Conservation (phyloP, 768 basidiomycete genomes). For the Harrya chromipes region DNA sequence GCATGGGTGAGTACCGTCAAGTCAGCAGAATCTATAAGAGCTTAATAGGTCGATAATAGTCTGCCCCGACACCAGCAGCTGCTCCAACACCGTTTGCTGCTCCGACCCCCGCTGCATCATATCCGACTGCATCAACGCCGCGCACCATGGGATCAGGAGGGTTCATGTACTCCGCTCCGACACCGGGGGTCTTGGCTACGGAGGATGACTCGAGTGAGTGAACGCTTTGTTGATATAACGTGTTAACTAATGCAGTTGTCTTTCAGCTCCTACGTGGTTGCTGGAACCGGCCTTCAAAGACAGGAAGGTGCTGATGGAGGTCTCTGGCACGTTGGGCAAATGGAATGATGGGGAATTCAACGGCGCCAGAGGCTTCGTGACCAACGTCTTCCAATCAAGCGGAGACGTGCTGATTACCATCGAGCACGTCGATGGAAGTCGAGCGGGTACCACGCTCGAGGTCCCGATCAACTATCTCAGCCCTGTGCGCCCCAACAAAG, state of each 20-base stretch:
- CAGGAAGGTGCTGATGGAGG: slow-evolving; percentile 31
- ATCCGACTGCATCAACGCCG: slow-evolving; percentile 33
- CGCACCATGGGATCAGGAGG: slow-evolving; percentile 24
- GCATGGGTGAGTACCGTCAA: slow-evolving; percentile 31
- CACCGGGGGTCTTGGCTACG: slow-evolving; percentile 25
- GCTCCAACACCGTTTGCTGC: slow-evolving; percentile 39
- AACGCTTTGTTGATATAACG: slow-evolving; percentile 1
- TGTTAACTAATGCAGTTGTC: slow-evolving; percentile 16
- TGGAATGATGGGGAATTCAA: slow-evolving; percentile 32
- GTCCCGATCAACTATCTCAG: slow-evolving; percentile 41
- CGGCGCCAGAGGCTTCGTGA: slow-evolving; percentile 28
- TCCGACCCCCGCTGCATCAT: slow-evolving; percentile 29
- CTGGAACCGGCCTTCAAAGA: slow-evolving; percentile 25
- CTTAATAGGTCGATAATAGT: slow-evolving; percentile 18
- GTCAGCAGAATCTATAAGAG: slow-evolving; percentile 15
- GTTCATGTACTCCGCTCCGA: slow-evolving; percentile 29
- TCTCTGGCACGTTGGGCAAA: slow-evolving; percentile 20
- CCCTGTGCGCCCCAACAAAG: slow-evolving; percentile 37
- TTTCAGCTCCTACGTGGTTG: slow-evolving; percentile 27
- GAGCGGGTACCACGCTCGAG: slow-evolving; percentile 34
- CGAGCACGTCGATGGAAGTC: slow-evolving; percentile 29
- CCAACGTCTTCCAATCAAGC: slow-evolving; percentile 22
- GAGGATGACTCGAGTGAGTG: slow-evolving; percentile 30
- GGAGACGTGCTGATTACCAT: slow-evolving; percentile 29
- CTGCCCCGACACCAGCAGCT: slow-evolving; percentile 38